Evolutionary conservation across 371 early-diverging fungal species (phyloP).

Genomic region (Dichotomocladium elegans): DNA sequence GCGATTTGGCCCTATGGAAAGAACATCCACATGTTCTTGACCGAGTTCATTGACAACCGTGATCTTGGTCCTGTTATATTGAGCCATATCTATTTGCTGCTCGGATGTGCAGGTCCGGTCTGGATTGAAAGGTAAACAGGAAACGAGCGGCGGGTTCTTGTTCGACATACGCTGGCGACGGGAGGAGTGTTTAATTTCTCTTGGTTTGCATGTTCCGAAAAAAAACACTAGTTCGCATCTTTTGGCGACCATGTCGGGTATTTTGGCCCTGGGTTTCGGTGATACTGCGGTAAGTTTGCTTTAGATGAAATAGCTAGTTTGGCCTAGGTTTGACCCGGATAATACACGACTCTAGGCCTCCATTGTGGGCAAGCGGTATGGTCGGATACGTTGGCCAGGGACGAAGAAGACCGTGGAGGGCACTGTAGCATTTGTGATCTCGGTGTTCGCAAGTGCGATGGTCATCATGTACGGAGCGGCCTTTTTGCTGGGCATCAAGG

Average conservation of each 20-base stretch:
- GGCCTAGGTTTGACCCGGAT: conserved; percentile 57
- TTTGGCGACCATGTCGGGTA: conserved; percentile 69
- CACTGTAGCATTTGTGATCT: conserved; percentile 71
- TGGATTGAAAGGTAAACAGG: conserved; percentile 69
- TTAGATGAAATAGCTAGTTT: not conserved
- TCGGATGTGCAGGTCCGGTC: conserved; percentile 89
- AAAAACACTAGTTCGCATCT: conserved; percentile 37
- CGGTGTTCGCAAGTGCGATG: conserved; percentile 51
- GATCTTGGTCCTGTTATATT: conserved; percentile 82
- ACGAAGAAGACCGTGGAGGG: conserved; percentile 88
- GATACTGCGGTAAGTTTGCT: conserved; percentile 65
- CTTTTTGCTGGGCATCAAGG: conserved; percentile 19
- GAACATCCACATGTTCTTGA: conserved; percentile 67
- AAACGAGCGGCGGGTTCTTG: not conserved
- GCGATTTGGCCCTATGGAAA: conserved; percentile 68
- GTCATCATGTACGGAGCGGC: conserved; percentile 28
- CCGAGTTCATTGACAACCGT: conserved; percentile 76
- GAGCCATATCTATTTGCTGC: conserved; percentile 82
- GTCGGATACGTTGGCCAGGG: conserved; percentile 66
- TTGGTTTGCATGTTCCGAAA: not conserved
- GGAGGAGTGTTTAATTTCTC: too few relatives aligned
- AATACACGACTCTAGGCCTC: too few relatives aligned
- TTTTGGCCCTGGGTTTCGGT: conserved; percentile 83
- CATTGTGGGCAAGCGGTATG: conserved; percentile 73
- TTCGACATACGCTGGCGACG: not conserved